Evolutionary conservation across 129 eudicot species (phyloP).

Genomic region (Flaveria robusta): DNA sequence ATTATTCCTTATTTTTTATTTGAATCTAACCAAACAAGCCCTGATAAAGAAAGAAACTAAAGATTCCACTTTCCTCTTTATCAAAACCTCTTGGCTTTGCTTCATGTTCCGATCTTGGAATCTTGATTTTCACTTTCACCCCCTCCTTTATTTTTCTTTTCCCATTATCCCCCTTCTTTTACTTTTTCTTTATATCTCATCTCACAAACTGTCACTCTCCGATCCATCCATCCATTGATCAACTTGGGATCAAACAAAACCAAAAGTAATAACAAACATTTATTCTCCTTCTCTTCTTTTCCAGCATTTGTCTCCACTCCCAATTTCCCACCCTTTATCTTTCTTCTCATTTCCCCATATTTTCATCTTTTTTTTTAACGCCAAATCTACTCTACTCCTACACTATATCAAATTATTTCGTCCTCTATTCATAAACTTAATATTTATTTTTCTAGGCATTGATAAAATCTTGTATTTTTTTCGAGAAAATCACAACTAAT

Average conservation of each 20-base stretch:
- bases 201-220: slow-evolving; percentile 40
- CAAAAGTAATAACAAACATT: slow-evolving; percentile 27
- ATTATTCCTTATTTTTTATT: not conserved
- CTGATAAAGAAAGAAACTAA: slow-evolving; percentile 6
- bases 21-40: not conserved
- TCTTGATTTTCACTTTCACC: slow-evolving; percentile 36
- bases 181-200: slow-evolving; percentile 13
- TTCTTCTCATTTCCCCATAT: slow-evolving; percentile 27
- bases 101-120: slow-evolving; percentile 39
- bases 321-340: slow-evolving; percentile 16
- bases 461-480: not conserved
- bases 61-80: slow-evolving; percentile 20
- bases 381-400: too few species aligned
- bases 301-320: slow-evolving; percentile 44
- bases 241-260: slow-evolving; percentile 42
- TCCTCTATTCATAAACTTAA: not conserved
- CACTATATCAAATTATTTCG: slow-evolving; percentile 8
- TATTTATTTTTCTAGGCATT: too few species aligned
- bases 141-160: slow-evolving; percentile 23
- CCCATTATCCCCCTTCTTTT: slow-evolving; percentile 20
- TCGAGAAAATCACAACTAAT: too few species aligned
- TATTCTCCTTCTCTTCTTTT: slow-evolving; percentile 39
- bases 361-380: slow-evolving; percentile 9
- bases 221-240: slow-evolving; percentile 36
- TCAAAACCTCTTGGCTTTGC: slow-evolving; percentile 23